These are phyloP conservation scores for Mycena chlorophos DNA, from an alignment of 768 basidiomycete genomes.

Conservation along the genomic window DNA sequence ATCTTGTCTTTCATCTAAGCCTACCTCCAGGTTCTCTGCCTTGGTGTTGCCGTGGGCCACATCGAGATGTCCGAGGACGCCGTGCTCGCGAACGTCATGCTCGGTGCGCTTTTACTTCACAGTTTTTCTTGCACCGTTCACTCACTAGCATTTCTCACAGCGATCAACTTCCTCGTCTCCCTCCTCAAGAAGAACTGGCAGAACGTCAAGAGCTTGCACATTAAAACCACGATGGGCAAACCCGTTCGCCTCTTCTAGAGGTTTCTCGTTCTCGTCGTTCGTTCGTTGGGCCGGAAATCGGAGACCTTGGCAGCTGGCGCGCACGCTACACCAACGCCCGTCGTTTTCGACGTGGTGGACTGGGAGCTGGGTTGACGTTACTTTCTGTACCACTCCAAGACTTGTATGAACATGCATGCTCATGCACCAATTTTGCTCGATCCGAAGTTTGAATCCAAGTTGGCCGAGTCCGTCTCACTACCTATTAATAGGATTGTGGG, in stretches of 20 bases:
- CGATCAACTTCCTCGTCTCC: constrained; percentile 99
- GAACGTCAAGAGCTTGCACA: constrained; percentile 97
- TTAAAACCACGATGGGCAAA: constrained; percentile 99
- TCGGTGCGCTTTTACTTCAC: constrained; percentile 55
- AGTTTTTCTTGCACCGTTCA: background rate
- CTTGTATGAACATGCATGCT: too few species aligned
- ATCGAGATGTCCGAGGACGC: constrained; percentile 97
- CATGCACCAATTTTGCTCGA: too few species aligned
- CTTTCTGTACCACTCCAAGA: too few species aligned
- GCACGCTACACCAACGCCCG: constrained; percentile 24
- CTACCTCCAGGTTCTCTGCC: constrained; percentile 68
- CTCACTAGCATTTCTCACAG: constrained; percentile 37
- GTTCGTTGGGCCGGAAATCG: constrained; percentile 7
- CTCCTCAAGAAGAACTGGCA: constrained; percentile 99
- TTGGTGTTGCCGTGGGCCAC: constrained; percentile 98
- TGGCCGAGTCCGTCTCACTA: too few species aligned
- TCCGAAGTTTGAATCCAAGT: too few species aligned
- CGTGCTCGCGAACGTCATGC: constrained; percentile 95
- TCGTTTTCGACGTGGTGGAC: constrained; percentile 18
- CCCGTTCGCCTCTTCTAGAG: constrained; percentile 90
- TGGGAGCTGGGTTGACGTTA: constrained; percentile 21
- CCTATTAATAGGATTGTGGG: too few species aligned
- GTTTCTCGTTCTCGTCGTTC: constrained; percentile 4
- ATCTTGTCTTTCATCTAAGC: background rate
- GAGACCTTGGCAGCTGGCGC: constrained; percentile 22